phyloP scores from a whole-genome alignment of 495 filamentous ascomycete genomes.

The Sordaria brevicollis region DNA sequence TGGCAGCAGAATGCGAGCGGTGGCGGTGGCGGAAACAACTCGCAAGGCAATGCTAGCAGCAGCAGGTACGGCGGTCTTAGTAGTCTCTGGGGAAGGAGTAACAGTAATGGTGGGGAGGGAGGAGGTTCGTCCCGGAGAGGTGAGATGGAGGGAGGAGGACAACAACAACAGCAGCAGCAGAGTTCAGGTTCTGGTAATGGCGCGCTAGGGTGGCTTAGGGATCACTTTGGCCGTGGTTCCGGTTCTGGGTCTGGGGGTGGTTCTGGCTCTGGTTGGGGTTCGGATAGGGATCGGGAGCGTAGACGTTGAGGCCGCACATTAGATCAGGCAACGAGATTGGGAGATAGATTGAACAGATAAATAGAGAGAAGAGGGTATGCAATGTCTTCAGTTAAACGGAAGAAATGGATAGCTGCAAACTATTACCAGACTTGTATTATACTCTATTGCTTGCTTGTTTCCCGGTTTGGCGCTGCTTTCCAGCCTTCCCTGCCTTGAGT shows the following conservation, averaged over 20 bases:
- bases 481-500: neutral
- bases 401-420: neutral
- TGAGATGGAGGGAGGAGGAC: neutral
- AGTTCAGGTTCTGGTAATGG: neutral
- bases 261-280: neutral
- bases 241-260: neutral
- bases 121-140: neutral
- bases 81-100: neutral
- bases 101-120: neutral
- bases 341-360: neutral
- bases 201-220: constrained; percentile 14
- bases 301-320: constrained; percentile 2
- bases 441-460: neutral
- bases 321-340: neutral
- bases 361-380: neutral
- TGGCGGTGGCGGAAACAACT: too few species aligned
- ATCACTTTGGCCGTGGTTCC: constrained; percentile 11
- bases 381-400: neutral
- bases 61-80: neutral
- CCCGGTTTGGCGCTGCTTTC: neutral
- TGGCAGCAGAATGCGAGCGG: neutral
- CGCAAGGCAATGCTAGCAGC: neutral
- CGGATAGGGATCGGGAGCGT: constrained; percentile 7
- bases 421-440: neutral
- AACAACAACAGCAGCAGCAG: neutral